Base-by-base conservation (phyloP, 768 basidiomycete species). In the Trametes villosa region DNA sequence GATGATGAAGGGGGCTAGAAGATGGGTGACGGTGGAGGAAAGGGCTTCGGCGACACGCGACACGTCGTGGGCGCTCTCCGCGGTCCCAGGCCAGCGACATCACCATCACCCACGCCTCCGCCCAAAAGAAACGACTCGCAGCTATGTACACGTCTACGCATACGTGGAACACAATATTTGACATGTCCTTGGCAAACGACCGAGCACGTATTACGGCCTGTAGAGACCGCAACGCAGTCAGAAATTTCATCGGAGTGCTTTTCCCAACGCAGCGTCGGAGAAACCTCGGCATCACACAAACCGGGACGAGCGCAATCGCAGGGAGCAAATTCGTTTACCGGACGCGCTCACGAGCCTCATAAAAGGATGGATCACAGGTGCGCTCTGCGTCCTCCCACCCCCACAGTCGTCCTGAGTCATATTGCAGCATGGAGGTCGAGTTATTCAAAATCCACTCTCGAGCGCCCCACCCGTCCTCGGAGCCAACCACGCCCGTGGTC, bases 1-100 rank as follows among this genome's bases (percentile, higher is more conserved):
- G 51, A 31, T 13, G 58, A 51, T 44, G 53, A 50, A 26, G 52
- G 51, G 33, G 24, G 34, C 26, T 44, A 44, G 26, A 58, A 55
- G 57, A 51, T 60, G 54, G 47, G 54, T 33, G 57, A 33, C n/a
- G 61, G 55, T 46, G 52, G 53, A 63, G 58, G 48, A 55, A 34
- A 57, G 44, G 45, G 8, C 38, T 59, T 53, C 55, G 50, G 31
- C 62, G 57, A 63, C 62, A 63, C 62, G 62, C 62, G 62, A 63
- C 62, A 63, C 63, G 59, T 60, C 53, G 59, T 64, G 63, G 63
- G 63, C 63, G 63, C 62, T 59, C 34, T 22, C 38, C n/a, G n/a
- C n/a, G n/a, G n/a, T n/a, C n/a, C n/a, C n/a, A n/a, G n/a, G 31
- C 13, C 18, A 24, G 22, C 36, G 38, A 57, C 59, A 53, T 47